Evolutionary conservation across 2,329 filamentous ascomycete genomes (phyloP), one percentile per base, ranked within the genome.

Genomic region (Neophaeococcomyces aloes): DNA sequence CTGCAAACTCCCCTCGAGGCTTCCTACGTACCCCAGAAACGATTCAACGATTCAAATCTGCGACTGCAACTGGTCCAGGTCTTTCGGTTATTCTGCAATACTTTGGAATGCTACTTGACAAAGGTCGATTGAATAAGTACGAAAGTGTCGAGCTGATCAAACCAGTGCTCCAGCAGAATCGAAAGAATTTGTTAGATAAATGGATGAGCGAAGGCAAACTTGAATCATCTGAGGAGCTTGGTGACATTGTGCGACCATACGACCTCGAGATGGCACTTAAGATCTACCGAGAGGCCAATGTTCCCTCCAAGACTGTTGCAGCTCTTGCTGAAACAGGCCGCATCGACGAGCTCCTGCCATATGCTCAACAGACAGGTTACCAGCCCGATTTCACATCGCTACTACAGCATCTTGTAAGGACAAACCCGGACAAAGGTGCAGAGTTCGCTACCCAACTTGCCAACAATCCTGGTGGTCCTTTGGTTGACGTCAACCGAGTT

Each of bases 141-240:
- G 91, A 98, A 67, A 94, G 88, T 36, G 71, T 98, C 30, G 91
- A 98, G 69, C 74, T 98, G 49, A 88, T 91, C 7, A 80, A 87
- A 53, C 91, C 91, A 15, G 91, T 98, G 15, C 75, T 98, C 46
- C 79, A 83, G 45, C 91, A 98, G 65, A 91, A 88, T 63, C 80
- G 91, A 53, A 96, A 95, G 69, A 86, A 96, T 60, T 71, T 98
- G 19, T 76, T 98, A 21, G 91, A 96, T 68, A 98, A 98, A 67
- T 98, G 93, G 93, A 76, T 96, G 64, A 83, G 83, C 59, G 91
- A 96, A 67, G 83, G 86, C 65, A 98, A 98, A 72, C 75, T 98
- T 33, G 86, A 93, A 62, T 88, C 84, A 67, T 96, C 91, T 0
- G 91, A 98, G 68, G 86, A 95, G 65, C 78, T 98, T 38, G 91